Evolutionary conservation across 106 monocot genomes (phyloP), one percentile per base, ranked within the genome.

Genomic region (Phalaenopsis equestris): DNA sequence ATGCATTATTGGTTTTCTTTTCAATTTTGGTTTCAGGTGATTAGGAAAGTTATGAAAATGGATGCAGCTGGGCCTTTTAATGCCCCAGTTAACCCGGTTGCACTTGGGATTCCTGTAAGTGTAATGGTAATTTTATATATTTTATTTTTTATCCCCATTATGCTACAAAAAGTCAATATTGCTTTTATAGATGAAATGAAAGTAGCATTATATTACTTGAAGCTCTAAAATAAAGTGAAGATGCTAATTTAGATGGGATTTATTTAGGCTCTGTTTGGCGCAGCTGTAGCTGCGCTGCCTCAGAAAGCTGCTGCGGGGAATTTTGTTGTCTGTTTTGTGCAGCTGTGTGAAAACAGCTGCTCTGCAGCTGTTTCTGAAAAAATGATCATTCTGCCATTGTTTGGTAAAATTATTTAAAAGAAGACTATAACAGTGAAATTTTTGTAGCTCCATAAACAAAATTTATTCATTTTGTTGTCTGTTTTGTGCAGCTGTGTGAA

Each of bases 21-120:
- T 49, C 41, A 67, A 78, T 55, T 77, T 21, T 67, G 55, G 70
- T 12, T 39, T 75, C 79, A 98, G 97, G 94, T 94, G 79, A 91
- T 98, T 61, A 92, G 89, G 80, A 92, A 94, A 86, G 80, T 94
- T 55, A 98, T 98, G 97, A 98, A 92, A 87, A 98, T 98, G 97
- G 97, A 98, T 75, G 94, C 94, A 56, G 94, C 97, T 67, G 97
- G 68, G 61, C 97, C 97, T 68, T 98, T 98, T 73, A 98, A 94
- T 76, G 78, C 89, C 16, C 97, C 97, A 19, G 97, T 98, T 73
- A 87, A 98, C 79, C 97, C 97, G 55, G 84, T 92, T 79, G 94
- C 97, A 82, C 84, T 94, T 61, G 94, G 92, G 52, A 94, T 98
- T 76, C 97, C 97, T 79, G 97, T 97, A 78, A 92, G 90, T 81